These are phyloP conservation scores for Xylaria grammica DNA, from an alignment of 495 filamentous ascomycete genomes.

Conservation along the genomic window DNA sequence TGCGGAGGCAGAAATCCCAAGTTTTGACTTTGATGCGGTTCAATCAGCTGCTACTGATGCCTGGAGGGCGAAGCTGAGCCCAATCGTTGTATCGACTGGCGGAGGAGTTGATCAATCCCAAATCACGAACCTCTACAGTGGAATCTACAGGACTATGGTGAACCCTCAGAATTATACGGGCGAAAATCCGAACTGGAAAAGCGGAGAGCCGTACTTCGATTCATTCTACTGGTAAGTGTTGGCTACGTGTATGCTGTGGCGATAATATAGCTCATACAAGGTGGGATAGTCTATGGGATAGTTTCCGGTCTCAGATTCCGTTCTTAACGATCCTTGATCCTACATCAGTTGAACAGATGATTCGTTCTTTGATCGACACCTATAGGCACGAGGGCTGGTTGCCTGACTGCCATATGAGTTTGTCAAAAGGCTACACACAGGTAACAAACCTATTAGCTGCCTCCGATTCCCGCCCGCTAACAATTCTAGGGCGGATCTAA, in stretches of 20 bases:
- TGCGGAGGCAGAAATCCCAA: slow-evolving; percentile 70
- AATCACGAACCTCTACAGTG: slow-evolving; percentile 71
- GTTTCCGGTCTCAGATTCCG: slow-evolving; percentile 72
- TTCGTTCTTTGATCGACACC: slow-evolving; percentile 73
- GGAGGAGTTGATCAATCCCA: slow-evolving; percentile 57
- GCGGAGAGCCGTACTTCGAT: slow-evolving; percentile 77
- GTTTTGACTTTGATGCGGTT: slow-evolving; percentile 66
- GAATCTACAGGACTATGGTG: slow-evolving; percentile 72
- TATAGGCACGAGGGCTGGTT: slow-evolving; percentile 73
- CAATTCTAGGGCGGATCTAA: slow-evolving; percentile 72
- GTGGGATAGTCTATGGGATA: slow-evolving; percentile 64
- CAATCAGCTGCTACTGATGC: slow-evolving; percentile 56
- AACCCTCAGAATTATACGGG: slow-evolving; percentile 81
- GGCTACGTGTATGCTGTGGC: background rate
- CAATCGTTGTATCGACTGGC: slow-evolving; percentile 60
- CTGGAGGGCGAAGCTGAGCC: slow-evolving; percentile 69
- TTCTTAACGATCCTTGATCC: slow-evolving; percentile 74
- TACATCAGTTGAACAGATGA: slow-evolving; percentile 64
- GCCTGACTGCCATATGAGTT: slow-evolving; percentile 67
- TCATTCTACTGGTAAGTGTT: slow-evolving; percentile 72
- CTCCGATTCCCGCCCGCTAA: background rate
- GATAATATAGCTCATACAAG: slow-evolving; percentile 28
- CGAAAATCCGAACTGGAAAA: slow-evolving; percentile 76
- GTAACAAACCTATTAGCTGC: slow-evolving; percentile 17
- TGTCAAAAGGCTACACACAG: slow-evolving; percentile 77